A percentile compares a stretch with the other conserved stretches of the same genome.
Conservation (phyloP, 805 yeast genomes). For the Candida sphagnicola region DNA sequence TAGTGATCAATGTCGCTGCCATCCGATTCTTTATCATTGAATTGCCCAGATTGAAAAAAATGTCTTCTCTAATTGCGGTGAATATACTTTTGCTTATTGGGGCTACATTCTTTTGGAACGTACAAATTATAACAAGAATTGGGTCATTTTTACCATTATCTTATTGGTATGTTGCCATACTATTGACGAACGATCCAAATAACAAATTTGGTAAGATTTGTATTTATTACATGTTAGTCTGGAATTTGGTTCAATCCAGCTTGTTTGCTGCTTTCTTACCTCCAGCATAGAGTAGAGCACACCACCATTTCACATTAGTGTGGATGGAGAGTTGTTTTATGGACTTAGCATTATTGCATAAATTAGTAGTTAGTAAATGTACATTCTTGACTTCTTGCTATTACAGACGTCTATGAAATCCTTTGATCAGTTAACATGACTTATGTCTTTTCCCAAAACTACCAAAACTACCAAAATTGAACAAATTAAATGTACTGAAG, state of each 20-base stretch:
- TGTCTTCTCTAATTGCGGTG: constrained; percentile 38
- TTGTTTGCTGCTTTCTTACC: constrained; percentile 83
- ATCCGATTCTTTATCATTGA: constrained; percentile 30
- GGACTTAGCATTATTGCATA: too few species aligned
- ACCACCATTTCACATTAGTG: too few species aligned
- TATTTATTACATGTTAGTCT: constrained; percentile 48
- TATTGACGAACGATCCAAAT: constrained; percentile 5
- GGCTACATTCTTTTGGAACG: constrained; percentile 66
- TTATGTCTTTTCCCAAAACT: too few species aligned
- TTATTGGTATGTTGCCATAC: constrained; percentile 63
- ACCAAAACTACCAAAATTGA: too few species aligned
- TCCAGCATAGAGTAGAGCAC: constrained; percentile 78
- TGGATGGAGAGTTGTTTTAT: too few species aligned
- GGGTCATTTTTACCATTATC: constrained; percentile 73
- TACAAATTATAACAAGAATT: constrained; percentile 80
- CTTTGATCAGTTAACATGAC: too few species aligned
- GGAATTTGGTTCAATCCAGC: constrained; percentile 68
- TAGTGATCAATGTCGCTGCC: constrained; percentile 43
- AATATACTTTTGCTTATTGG: constrained; percentile 45
- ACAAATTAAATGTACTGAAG: too few species aligned
- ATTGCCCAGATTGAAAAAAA: constrained; percentile 28
- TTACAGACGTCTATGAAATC: too few species aligned
- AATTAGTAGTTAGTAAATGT: too few species aligned
- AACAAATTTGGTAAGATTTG: constrained; percentile 13
- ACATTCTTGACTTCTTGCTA: too few species aligned